Base-by-base conservation (phyloP, 768 basidiomycete species). In the Tricholoma sp. region DNA sequence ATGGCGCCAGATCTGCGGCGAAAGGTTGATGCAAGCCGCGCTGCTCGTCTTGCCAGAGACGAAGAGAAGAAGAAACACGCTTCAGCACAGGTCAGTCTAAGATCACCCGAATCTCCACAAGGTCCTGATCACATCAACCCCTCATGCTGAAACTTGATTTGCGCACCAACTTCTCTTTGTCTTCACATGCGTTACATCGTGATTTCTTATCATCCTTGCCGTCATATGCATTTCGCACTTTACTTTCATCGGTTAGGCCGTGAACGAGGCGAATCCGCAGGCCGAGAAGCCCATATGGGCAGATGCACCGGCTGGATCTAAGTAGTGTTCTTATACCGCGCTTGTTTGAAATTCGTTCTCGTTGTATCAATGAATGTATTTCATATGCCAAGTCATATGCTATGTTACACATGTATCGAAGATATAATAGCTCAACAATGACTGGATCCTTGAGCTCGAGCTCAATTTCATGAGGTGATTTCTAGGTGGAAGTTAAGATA, bases 1-100 rank as follows among this genome's bases (percentile, higher is more conserved):
- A 75, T 88, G 76, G 77, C 86, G 18, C 86, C 86, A 59, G 84
- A 85, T 71, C 67, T 87, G 58, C 78, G 76, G 61, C 77, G 80
- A 48, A 81, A 80, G 61, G 86, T 88, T 15, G 86, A 88, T 61
- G 80, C 79, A 2, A 74, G 77, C 55, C 78, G 82, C 34, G 77
- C 77, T 13, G 70, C 78, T 7, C 77, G 86, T 31, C 61, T 78
- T 10, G 76, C 78, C 3, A 74, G 78, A 65, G 86, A 86, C 71
- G 73, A 73, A 49, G 79, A 78, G 56, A 74, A 77, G 65, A 77
- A 76, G 65, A 77, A 76, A 62, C 79, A 80, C 63, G 72, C 76
- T 6, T 73, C 77, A 55, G 77, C 76, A 4, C 81, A 83, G 79
- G 84, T 79, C 53, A 66, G 78, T 57, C 55, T 13, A 18, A 53